A percentile compares a stretch with the other conserved stretches of the same genome.
phyloP scores from a whole-genome alignment of 2,329 filamentous ascomycete genomes.

The Trichoderma simmonsii region DNA sequence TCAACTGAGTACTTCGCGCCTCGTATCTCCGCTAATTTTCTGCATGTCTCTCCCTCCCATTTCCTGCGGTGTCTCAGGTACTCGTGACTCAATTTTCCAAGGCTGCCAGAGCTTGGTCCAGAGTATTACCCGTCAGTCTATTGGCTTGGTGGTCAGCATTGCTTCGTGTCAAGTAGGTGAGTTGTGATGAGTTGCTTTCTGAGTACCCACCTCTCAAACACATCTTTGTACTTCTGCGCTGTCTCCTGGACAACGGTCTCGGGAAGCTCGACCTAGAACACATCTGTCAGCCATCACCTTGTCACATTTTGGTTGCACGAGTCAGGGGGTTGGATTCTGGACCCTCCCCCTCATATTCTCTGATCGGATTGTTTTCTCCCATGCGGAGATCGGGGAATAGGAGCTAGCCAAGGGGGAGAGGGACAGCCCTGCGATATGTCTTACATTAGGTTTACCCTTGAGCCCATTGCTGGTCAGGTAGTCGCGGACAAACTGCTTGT shows the following conservation, averaged over 20 bases:
- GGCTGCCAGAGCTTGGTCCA: constrained; percentile 19
- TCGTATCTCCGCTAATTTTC: not conserved
- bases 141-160: constrained; percentile 2
- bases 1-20: not conserved
- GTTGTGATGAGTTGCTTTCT: not conserved
- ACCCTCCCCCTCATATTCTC: not conserved
- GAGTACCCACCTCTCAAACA: constrained; percentile 43
- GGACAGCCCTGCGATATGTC: not conserved
- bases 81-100: constrained; percentile 18
- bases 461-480: constrained; percentile 73
- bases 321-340: not conserved
- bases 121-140: constrained; percentile 20
- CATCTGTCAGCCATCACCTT: not conserved
- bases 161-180: not conserved
- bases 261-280: constrained; percentile 36
- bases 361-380: not conserved
- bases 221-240: constrained; percentile 70
- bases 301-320: not conserved
- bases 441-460: constrained; percentile 46
- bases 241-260: constrained; percentile 70
- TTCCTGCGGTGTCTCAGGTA: not conserved
- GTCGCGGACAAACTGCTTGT: constrained; percentile 82
- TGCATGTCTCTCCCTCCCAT: not conserved
- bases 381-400: not conserved
- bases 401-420: not conserved